Conservation (phyloP, 768 basidiomycete species). For the Boletellus emodensis region DNA sequence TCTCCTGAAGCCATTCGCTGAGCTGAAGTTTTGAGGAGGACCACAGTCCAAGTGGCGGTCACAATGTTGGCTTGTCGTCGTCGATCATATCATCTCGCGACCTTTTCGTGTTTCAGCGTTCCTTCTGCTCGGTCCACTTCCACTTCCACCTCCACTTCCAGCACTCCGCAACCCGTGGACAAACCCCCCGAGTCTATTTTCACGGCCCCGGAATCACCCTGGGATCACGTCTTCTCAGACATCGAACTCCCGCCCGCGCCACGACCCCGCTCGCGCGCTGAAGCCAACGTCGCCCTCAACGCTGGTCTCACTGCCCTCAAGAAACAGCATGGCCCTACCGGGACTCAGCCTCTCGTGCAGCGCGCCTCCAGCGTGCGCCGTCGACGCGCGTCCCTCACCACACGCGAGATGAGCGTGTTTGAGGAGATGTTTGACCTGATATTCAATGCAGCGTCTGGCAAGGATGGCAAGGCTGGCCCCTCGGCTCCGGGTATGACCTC, state of each 20-base stretch:
- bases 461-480: slow-evolving; percentile 12
- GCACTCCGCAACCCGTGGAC: slow-evolving; percentile 1
- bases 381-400: slow-evolving; percentile 61
- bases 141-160: background rate
- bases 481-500: too few species aligned
- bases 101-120: background rate
- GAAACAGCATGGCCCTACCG: background rate
- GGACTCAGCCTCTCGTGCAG: background rate
- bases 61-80: slow-evolving; percentile 21
- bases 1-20: background rate
- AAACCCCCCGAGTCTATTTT: slow-evolving; percentile 31
- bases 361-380: slow-evolving; percentile 12
- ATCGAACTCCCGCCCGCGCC: slow-evolving; percentile 30
- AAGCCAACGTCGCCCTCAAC: background rate
- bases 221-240: slow-evolving; percentile 54
- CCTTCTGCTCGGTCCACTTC: background rate
- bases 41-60: slow-evolving; percentile 20
- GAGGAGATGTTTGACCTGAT: slow-evolving; percentile 73
- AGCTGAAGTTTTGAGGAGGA: slow-evolving; percentile 9
- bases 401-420: slow-evolving; percentile 60
- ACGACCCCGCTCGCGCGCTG: slow-evolving; percentile 13
- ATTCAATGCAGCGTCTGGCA: slow-evolving; percentile 48
- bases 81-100: slow-evolving; percentile 1
- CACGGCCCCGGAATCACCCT: slow-evolving; percentile 35
- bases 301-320: background rate